These are phyloP conservation scores for Nannochloris sp. DNA, from an alignment of 139 green algal genomes.

Conservation along the genomic window DNA sequence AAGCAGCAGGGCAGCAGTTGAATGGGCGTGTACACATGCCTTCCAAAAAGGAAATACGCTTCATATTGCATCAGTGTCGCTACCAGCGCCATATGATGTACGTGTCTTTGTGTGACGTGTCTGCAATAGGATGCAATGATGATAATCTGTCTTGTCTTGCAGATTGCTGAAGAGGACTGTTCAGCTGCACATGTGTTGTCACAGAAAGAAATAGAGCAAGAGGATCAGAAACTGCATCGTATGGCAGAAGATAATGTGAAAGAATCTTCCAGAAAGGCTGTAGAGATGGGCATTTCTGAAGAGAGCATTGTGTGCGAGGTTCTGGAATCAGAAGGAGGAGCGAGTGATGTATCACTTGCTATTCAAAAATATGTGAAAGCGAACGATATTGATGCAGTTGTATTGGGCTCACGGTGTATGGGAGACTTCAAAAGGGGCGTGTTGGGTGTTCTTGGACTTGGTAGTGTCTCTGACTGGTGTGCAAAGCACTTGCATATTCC, in stretches of 20 bases:
- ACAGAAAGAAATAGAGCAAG: conserved; percentile 5
- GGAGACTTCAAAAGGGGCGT: conserved; percentile 39
- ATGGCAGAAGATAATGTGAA: conserved; percentile 11
- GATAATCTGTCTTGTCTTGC: too few relatives aligned
- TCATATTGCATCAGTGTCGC: conserved; percentile 41
- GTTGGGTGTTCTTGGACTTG: conserved; percentile 49
- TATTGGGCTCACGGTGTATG: conserved; percentile 45
- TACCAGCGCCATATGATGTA: conserved; percentile 41
- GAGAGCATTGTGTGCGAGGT: conserved; percentile 12
- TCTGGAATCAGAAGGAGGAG: conserved; percentile 25
- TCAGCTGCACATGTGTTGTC: conserved; percentile 15
- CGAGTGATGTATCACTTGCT: conserved; percentile 35
- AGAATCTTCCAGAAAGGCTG: conserved; percentile 5
- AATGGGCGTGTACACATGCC: conserved; percentile 32
- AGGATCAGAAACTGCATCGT: background rate
- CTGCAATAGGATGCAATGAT: too few relatives aligned
- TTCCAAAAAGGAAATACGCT: conserved; percentile 34
- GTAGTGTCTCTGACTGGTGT: conserved; percentile 41
- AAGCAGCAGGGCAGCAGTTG: conserved; percentile 12
- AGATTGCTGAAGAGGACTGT: conserved; percentile 11
- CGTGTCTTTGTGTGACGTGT: background rate
- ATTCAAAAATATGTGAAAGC: conserved; percentile 35
- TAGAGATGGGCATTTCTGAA: conserved; percentile 1
- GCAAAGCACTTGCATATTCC: conserved; percentile 26
- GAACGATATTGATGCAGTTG: conserved; percentile 29